phyloP scores from a whole-genome alignment of 2,329 filamentous ascomycete genomes.

The Diaporthe amygdali region DNA sequence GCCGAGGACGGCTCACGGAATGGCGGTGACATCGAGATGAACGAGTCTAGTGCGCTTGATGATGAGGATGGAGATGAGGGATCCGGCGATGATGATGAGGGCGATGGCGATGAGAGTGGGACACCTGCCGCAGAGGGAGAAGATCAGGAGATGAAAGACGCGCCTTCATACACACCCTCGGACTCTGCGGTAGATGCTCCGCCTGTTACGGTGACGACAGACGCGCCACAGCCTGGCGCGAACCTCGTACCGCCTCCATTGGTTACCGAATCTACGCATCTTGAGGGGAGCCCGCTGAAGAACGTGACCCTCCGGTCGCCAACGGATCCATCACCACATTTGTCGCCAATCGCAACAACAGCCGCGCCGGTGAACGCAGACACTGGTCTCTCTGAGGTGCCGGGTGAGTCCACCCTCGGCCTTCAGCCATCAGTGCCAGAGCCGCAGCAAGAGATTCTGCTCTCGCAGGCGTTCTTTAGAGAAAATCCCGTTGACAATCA shows the following conservation, averaged over 20 bases:
- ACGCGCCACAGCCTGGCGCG: constrained; percentile 38
- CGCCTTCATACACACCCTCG: constrained; percentile 16
- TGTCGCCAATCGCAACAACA: constrained; percentile 20
- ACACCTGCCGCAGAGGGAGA: constrained; percentile 30
- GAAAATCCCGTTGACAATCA: neutral
- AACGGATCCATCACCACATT: constrained; percentile 39
- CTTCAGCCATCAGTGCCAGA: constrained; percentile 17
- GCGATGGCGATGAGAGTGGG: constrained; percentile 50
- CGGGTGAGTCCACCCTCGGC: constrained; percentile 13
- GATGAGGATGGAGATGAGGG: constrained; percentile 55
- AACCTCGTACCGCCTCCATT: constrained; percentile 34
- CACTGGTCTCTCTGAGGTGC: constrained; percentile 3
- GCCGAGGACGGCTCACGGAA: constrained; percentile 47
- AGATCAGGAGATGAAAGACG: constrained; percentile 34
- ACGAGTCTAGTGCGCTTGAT: constrained; percentile 53
- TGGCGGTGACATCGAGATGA: constrained; percentile 58
- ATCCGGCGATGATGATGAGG: constrained; percentile 53
- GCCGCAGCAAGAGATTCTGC: neutral
- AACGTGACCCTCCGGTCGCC: constrained; percentile 55
- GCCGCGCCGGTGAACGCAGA: neutral
- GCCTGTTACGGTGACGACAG: constrained; percentile 34
- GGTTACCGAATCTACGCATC: constrained; percentile 36
- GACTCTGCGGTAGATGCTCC: neutral
- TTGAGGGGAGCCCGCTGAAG: constrained; percentile 59
- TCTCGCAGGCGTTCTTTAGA: neutral